Percentiles rank a stretch among this genome's conserved stretches.
phyloP scores from a whole-genome alignment of 768 basidiomycete species.

The Antrodiella citrinella region DNA sequence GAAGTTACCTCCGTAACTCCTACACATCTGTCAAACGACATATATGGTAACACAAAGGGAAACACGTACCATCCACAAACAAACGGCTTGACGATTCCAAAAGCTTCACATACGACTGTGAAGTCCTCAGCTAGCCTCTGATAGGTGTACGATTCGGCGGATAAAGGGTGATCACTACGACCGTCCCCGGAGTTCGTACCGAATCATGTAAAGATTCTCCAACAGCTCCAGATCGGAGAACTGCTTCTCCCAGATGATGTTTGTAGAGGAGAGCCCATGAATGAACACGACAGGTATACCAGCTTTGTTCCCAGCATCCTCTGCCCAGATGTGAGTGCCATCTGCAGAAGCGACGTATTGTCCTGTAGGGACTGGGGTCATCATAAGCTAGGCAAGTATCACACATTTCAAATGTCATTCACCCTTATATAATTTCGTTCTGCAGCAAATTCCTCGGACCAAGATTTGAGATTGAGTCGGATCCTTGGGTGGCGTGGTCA shows the following conservation, averaged over 20 bases:
- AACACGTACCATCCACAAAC: constrained; percentile 18
- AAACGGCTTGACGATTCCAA: constrained; percentile 15
- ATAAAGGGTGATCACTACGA: constrained; percentile 18
- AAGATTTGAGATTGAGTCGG: too few relatives aligned
- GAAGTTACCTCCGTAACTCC: not conserved
- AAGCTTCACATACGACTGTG: constrained; percentile 20
- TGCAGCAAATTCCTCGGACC: too few relatives aligned
- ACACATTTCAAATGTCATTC: too few relatives aligned
- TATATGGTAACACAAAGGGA: not conserved
- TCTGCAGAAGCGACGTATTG: constrained; percentile 25
- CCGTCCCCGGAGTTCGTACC: constrained; percentile 27
- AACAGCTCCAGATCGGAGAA: constrained; percentile 26
- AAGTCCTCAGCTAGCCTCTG: constrained; percentile 22
- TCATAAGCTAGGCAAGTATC: too few relatives aligned
- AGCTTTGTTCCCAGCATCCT: constrained; percentile 32
- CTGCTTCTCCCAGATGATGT: constrained; percentile 29
- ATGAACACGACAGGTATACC: constrained; percentile 27
- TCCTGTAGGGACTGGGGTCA: too few relatives aligned
- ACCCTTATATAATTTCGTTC: too few relatives aligned
- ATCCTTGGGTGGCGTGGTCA: too few relatives aligned
- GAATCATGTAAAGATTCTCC: constrained; percentile 23
- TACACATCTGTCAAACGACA: not conserved
- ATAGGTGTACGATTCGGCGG: constrained; percentile 15
- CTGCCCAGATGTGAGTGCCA: constrained; percentile 32
- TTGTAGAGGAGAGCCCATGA: constrained; percentile 31